Evolutionary conservation across 305 asterid genomes (phyloP).

Genomic region (Fraxinus latifolia): DNA sequence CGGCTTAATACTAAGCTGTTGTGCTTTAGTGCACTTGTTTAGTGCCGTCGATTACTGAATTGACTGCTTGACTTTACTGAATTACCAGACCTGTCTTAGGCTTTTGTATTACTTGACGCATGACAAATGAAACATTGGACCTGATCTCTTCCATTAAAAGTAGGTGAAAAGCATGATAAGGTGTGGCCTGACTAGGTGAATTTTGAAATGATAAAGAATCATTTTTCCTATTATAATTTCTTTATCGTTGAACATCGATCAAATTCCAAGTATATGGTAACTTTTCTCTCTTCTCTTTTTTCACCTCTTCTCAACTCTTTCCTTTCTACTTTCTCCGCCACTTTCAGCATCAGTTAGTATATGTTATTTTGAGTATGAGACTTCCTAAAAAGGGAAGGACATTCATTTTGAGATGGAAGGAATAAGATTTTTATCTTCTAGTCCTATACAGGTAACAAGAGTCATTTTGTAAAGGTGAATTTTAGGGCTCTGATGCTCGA

Average conservation of each 20-base stretch:
- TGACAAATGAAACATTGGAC: background rate
- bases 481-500: too few species aligned
- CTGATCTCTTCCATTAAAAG: background rate
- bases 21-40: background rate
- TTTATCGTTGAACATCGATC: background rate
- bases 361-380: background rate
- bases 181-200: background rate
- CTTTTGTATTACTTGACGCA: background rate
- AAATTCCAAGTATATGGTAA: background rate
- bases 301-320: background rate
- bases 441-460: background rate
- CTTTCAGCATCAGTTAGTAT: background rate
- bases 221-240: background rate
- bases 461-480: background rate
- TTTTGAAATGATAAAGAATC: background rate
- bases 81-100: background rate
- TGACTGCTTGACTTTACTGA: background rate
- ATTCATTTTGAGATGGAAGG: background rate
- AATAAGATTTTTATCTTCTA: background rate
- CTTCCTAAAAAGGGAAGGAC: background rate
- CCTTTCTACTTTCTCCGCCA: background rate
- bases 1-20: background rate
- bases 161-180: background rate
- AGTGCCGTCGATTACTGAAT: background rate
- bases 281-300: background rate